Base-by-base conservation (phyloP, 2,329 filamentous ascomycete genomes). In the Phyllosticta citribraziliensis region DNA sequence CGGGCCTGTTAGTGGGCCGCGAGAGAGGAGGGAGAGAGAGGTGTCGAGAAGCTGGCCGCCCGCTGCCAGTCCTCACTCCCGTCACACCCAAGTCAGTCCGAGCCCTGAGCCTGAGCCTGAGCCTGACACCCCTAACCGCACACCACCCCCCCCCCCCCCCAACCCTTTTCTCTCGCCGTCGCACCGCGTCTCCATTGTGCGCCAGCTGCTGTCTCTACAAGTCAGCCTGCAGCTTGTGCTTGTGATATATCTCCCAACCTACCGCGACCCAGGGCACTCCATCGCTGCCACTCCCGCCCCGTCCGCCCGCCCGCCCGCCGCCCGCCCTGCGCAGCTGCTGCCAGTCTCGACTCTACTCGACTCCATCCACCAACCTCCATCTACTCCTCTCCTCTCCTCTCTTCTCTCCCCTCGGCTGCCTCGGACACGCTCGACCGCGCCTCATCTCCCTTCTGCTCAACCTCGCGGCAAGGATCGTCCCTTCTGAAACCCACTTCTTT, bases 391-490 rank as follows among this genome's bases (percentile, higher is more conserved):
- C 58, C 55, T 52, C 52, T 54, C 58, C 53, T 54, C 27, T 30
- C 53, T 40, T 61, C 58, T 52, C 54, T 52, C 19, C 22, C 22
- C 50, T 27, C 58, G 58, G 58, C 58, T 52, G 58, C 54, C 35
- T 61, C 58, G 58, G 58, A 56, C 54, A 40, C 33, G 33, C 33
- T 61, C 58, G 58, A 53, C 58, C 56, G 53, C 58, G 53, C 53
- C 54, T 61, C 58, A 56, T 61, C 58, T 61, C 58, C 33, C 58
- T 61, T 61, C 40, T 52, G 35, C 54, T 56, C 40, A 55, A 53
- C 58, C 56, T 47, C 58, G 52, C 58, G 58, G 58, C 54, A 61
- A 61, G 52, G 58, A 61, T 61, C 58, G 58, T 56, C 58, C 58
- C 53, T 54, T 27, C 30, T 33, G 30, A 61, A 61, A 33, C 54